Evolutionary conservation across 768 basidiomycete genomes (phyloP), one percentile per base, ranked within the genome.

Genomic region (Pleurotus cornucopiae): DNA sequence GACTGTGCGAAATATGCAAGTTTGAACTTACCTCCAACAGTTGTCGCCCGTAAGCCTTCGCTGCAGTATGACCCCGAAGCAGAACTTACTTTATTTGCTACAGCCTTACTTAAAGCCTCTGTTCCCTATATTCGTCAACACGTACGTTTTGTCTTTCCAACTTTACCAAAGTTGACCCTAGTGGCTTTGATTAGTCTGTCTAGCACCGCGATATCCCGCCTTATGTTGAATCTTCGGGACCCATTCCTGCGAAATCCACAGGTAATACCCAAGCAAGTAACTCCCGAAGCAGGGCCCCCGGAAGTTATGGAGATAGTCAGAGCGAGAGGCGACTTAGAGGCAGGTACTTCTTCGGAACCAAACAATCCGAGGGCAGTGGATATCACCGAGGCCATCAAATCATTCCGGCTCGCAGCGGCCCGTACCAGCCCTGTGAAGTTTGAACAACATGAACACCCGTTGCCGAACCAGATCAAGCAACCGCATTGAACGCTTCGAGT

Each of bases 191-290:
- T 11, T 16, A 45, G 54, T 30, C 25, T 38, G 5, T 16, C 52
- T 12, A 34, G 26, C 16, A 30, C 46, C 14, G 13, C 54, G 40
- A 55, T 54, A 37, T 58, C 47, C 20, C 54, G 57, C 20, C 34
- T 58, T 5, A 61, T 41, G 41, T 18, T 51, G 18, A 51, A 57
- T 21, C 46, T 46, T 25, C 54, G 41, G n/a, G 48, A 39, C 21
- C 12, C 30, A 34, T 49, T 37, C 20, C 23, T 48, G 11, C 30
- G 30, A 11, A 34, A 34, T 9, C 30, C 30, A 34, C 30, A 34
- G 3, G 9, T 9, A 34, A 9, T 4, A 34, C 30, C 30, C 9
- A 9, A 7, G 11, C 7, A 34, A 34, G 30, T 9, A 4, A 11
- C 30, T 34, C 30, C 30, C 30, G 6, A 9, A 34, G 30, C 30